Base-by-base conservation (phyloP, 140 eudicot genomes). In the Artemisia princeps region DNA sequence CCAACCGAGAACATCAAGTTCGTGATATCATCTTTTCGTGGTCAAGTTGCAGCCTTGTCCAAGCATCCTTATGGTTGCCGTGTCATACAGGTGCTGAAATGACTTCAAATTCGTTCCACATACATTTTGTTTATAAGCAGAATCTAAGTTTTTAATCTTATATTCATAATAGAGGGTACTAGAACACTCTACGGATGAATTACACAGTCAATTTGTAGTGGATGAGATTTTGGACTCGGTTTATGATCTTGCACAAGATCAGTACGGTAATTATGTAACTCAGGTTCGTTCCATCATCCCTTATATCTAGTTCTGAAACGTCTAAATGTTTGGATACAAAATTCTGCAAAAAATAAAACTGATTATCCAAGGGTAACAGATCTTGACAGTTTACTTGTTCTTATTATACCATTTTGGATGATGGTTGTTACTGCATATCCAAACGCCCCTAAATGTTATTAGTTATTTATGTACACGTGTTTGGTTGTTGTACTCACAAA, bases 41-140 rank as follows among this genome's bases (percentile, higher is more conserved):
- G 84, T 55, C 86, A 87, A 60, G 94, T 90, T 67, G 84, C 84
- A 64, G 67, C 67, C 42, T 84, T 87, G 15, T 84, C 95, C 16
- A 84, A 68, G 53, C 95, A 90, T 76, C 94, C 87, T 8, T 90
- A 86, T 62, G 95, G 95, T 69, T 90, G 97, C 67, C 94, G 94
- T 60, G 97, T 90, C 55, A 84, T 87, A 62, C 97, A 90, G 97
- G 97, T 90, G 70, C 15, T 54, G 52, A 48, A 48, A 9, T 48
- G 14, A 48, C 14, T 48, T 5, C 9, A 33, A 33, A 6, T 33
- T 33, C 9, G 9, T 33, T 33, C 42, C 42, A 33, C 42, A 33
- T 33, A 33, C 9, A 33, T 6, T 6, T 33, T 5, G 42, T 33
- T 33, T 33, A 33, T 33, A 33, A 5, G 0, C 42, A 4, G 42